Base-by-base conservation (phyloP, 768 basidiomycete species). In the Hebeloma cylindrosporum region DNA sequence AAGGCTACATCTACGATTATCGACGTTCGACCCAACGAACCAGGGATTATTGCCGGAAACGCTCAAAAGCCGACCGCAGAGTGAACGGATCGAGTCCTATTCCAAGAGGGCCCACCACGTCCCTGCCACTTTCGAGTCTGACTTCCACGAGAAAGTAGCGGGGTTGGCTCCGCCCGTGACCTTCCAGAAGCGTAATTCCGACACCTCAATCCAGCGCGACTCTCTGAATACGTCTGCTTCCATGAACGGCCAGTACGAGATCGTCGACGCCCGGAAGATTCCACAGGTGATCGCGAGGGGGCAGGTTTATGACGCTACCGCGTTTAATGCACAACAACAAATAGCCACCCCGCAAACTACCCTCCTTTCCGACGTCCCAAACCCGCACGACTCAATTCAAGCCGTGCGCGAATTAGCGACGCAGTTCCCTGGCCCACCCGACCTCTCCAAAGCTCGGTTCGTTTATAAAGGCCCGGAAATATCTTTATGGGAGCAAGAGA, bases 1-100 rank as follows among this genome's bases (percentile, higher is more conserved):
- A 21, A 70, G 62, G 23, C 64, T 83, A 16, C 66, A 74, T 26
- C 69, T 83, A 57, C 78, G 81, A 9, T 78, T 82, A 53, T 83
- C 82, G 0, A 50, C 48, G 7, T 55, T 78, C 27, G 72, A 73
- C 34, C 49, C 77, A 14, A 77, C 77, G 13, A 64, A 50, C 20
- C 69, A 68, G 11, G 47, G 56, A 7, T 30, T 57, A 3, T 53
- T 70, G 11, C 57, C 51, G 8, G 60, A 67, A 32, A 53, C 45
- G 14, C 33, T 62, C 28, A 62, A 60, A 39, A 47, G 57, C 27
- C 58, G 60, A 10, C 59, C 62, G 4, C 48, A 42, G n/a, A 48
- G 51, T 13, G 34, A 46, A 35, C 53, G 60, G 53, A 42, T 48
- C 28, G 52, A 45, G 5, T 29, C 36, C n/a, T 45, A 43, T 29